These are phyloP conservation scores for Ascochyta rabiei DNA, from an alignment of 2,329 filamentous ascomycete species.

Conservation along the genomic window DNA sequence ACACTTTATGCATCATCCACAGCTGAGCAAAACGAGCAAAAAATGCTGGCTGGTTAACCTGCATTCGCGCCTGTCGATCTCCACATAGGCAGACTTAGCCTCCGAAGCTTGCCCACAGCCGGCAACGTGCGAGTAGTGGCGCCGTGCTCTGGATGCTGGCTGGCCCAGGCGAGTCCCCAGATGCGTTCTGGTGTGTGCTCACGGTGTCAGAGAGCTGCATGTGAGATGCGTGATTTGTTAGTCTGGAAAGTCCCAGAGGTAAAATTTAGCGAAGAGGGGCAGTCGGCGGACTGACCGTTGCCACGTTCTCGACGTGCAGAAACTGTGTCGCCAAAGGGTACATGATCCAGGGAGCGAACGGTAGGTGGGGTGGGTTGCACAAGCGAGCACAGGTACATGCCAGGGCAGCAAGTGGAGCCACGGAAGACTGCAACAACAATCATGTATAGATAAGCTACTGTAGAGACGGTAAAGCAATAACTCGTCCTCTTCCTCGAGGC, in stretches of 20 bases:
- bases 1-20: conserved; percentile 29
- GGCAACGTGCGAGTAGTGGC: conserved; percentile 17
- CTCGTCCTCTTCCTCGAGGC: not conserved
- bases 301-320: conserved; percentile 19
- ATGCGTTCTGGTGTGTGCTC: conserved; percentile 28
- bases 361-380: conserved; percentile 7
- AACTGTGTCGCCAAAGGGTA: conserved; percentile 14
- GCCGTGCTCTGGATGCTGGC: conserved; percentile 25
- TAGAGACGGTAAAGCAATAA: conserved; percentile 16
- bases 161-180: conserved; percentile 32
- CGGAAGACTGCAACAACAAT: conserved; percentile 13
- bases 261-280: not conserved
- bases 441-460: conserved; percentile 23
- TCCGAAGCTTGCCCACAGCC: conserved; percentile 22
- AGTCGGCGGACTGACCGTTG: not conserved
- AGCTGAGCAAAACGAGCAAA: conserved; percentile 21
- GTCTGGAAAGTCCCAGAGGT: not conserved
- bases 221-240: conserved; percentile 1
- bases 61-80: conserved; percentile 29
- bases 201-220: conserved; percentile 7
- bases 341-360: conserved; percentile 16
- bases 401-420: not conserved
- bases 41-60: conserved; percentile 29
- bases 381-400: conserved; percentile 14
- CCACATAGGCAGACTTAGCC: conserved; percentile 28